A percentile compares a stretch with the other conserved stretches of the same genome.
These are phyloP conservation scores for Cunninghamia lanceolata DNA, from an alignment of 75 land plant genomes.

Conservation along the genomic window DNA sequence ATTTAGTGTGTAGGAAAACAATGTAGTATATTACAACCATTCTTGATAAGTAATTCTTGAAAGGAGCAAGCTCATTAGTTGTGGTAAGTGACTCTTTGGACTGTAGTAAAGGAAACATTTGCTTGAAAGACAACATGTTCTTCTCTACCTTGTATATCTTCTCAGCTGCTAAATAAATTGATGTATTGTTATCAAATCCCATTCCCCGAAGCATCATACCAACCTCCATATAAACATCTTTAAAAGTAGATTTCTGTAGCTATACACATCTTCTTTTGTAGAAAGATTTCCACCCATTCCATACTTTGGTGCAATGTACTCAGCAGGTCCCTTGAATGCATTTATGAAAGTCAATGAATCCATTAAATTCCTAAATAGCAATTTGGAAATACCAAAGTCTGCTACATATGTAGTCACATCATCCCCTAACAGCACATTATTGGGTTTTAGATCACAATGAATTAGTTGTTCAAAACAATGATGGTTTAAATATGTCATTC, in stretches of 20 bases:
- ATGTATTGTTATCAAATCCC: conserved; percentile 84
- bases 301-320: too few species aligned
- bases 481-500: too few species aligned
- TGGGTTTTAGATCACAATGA: too few species aligned
- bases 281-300: too few species aligned
- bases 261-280: too few species aligned
- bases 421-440: neutral
- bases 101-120: conserved; percentile 93
- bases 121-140: conserved; percentile 80
- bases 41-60: conserved; percentile 84
- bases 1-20: conserved; percentile 97
- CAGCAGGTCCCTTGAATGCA: neutral
- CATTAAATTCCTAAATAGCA: too few species aligned
- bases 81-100: conserved; percentile 88
- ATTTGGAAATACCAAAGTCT: neutral
- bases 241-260: too few species aligned
- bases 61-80: conserved; percentile 78
- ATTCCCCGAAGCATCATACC: conserved; percentile 98
- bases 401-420: neutral
- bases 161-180: conserved; percentile 94
- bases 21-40: conserved; percentile 96
- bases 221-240: too few species aligned
- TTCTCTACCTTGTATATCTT: conserved; percentile 80
- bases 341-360: too few species aligned
- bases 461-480: too few species aligned